Evolutionary conservation across 2,329 filamentous ascomycete species (phyloP).

Genomic region (Hypoxylon rubiginosum): DNA sequence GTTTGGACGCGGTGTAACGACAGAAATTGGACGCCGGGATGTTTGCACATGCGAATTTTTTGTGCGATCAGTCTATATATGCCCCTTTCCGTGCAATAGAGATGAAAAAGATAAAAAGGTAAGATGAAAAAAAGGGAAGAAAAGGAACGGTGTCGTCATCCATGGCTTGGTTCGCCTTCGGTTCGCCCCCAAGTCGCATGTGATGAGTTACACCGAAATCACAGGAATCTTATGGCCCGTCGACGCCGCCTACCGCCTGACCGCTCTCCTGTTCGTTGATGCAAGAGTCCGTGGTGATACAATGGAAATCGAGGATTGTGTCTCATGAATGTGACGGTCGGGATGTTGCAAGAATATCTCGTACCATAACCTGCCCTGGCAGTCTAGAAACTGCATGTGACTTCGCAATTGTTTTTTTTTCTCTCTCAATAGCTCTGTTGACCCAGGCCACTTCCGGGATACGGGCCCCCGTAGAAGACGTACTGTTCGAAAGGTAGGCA

Average conservation of each 20-base stretch:
- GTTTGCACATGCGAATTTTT: constrained; percentile 30
- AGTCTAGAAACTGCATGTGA: not conserved
- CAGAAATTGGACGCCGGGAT: constrained; percentile 25
- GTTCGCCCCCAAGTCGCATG: constrained; percentile 12
- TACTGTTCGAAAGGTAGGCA: constrained; percentile 58
- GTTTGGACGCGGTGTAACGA: constrained; percentile 16
- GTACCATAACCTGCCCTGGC: not conserved
- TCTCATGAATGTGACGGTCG: constrained; percentile 27
- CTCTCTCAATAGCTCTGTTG: constrained; percentile 42
- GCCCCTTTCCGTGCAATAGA: constrained; percentile 22
- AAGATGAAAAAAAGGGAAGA: not conserved
- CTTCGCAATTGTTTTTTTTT: not conserved
- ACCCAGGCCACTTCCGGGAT: constrained; percentile 47
- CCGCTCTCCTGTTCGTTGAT: constrained; percentile 36
- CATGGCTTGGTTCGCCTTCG: constrained; percentile 17
- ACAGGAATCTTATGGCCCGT: constrained; percentile 29
- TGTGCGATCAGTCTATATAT: constrained; percentile 22
- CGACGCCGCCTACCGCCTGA: constrained; percentile 23
- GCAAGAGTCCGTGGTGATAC: constrained; percentile 42
- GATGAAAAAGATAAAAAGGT: constrained; percentile 3
- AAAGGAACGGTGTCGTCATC: constrained; percentile 26
- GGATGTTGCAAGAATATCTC: constrained; percentile 11
- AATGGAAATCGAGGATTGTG: constrained; percentile 33
- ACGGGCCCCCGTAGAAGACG: constrained; percentile 56
- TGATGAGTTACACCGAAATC: constrained; percentile 14